Base-by-base conservation (phyloP, 768 basidiomycete genomes). In the Tulasnella calospora region DNA sequence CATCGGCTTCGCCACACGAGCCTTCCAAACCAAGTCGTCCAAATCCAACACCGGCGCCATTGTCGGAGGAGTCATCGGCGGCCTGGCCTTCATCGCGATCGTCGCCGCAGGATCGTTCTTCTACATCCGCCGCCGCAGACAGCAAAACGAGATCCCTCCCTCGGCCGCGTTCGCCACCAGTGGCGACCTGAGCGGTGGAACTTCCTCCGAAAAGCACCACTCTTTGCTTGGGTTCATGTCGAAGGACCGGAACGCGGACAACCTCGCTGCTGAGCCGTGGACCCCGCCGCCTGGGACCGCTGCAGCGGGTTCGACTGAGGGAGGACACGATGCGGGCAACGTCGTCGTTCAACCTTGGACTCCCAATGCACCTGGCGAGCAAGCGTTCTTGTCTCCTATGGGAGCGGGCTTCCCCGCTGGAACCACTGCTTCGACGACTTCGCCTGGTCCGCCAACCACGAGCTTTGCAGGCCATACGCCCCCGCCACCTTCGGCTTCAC, bases 1-100 rank as follows among this genome's bases (percentile, higher is more conserved):
- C 38, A 70, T 78, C 51, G 77, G 77, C 35, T 30, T 78, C 10
- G 77, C 69, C 13, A 47, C 71, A 21, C 77, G 77, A 15, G 61
- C 40, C 3, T 72, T 70, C 71, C 3, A 2, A 27, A 9, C 35
- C 10, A 78, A 71, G n/a, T 15, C 17, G 9, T 12, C 12, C 40
- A 75, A 44, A 41, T 23, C 21, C 21, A 78, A 79, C 27, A 70
- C 55, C 40, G 79, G 79, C 15, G 46, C 57, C 38, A 80, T 80
- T 38, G 79, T 75, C 35, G 79, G 79, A 27, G 79, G 78, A 13
- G 79, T 80, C 9, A 41, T 80, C 17, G 79, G 79, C 5, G 79
- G 79, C n/a, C 2, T 80, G n/a, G 78, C 51, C 10, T 44, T 70
- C 71, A 33, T 80, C 55, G 70, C 72, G 1, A 21, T 80, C 41